Percentiles rank a stretch among this genome's conserved stretches.
Conservation (phyloP, 805 yeast species). For the Metschnikowia gelsemii region DNA sequence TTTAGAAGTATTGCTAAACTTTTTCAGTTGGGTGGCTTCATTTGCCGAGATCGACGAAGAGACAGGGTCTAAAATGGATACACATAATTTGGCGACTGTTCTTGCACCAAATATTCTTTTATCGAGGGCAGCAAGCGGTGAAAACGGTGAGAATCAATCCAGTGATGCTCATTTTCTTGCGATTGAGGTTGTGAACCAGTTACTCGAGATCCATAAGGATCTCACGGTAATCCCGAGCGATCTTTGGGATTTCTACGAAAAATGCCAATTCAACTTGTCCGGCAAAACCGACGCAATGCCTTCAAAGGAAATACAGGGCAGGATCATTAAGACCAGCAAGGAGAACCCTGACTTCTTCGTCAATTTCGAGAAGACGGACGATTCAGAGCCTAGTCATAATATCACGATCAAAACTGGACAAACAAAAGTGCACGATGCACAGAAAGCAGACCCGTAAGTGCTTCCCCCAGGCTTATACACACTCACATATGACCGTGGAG, state of each 20-base stretch:
- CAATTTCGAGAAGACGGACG: conserved; percentile 11
- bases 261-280: conserved; percentile 37
- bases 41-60: conserved; percentile 91
- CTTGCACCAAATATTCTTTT: conserved; percentile 88
- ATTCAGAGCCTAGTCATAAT: conserved; percentile 14
- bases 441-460: background rate
- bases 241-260: conserved; percentile 49
- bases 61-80: conserved; percentile 88
- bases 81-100: conserved; percentile 92
- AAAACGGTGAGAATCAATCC: conserved; percentile 25
- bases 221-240: conserved; percentile 75
- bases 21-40: conserved; percentile 93
- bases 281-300: conserved; percentile 22
- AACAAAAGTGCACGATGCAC: conserved; percentile 7
- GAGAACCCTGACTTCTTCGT: conserved; percentile 34
- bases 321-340: conserved; percentile 32
- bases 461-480: no score
- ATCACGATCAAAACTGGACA: conserved; percentile 17
- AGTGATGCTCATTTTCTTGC: conserved; percentile 83
- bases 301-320: conserved; percentile 38
- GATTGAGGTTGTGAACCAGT: conserved; percentile 82
- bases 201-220: conserved; percentile 80
- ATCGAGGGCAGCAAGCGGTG: conserved; percentile 43
- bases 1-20: conserved; percentile 79
- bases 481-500: no score